Base-by-base conservation (phyloP, 176 grass and related monocot species). In the Dactylis glomerata region DNA sequence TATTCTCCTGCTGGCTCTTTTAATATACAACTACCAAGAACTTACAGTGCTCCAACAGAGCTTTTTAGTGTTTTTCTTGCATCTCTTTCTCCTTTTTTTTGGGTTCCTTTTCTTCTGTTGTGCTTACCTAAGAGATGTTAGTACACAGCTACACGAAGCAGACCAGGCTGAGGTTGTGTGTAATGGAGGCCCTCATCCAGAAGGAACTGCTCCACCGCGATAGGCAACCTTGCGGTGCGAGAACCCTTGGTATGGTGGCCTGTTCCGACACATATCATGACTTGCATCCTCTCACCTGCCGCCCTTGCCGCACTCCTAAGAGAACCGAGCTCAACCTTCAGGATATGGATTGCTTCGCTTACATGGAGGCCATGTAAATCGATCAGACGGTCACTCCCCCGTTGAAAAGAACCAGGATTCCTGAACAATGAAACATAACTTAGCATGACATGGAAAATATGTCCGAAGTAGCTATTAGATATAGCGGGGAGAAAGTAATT, bases 221-320 rank as follows among this genome's bases (percentile, higher is more conserved):
- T 92, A 1, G 93, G 93, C 66, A 99, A 84, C 89, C 96, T 94
- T 13, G 89, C 91, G 4, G 91, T 96, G 45, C 93, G 93, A 27
- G 91, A 90, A 15, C 93, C 96, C 89, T 94, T 99, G 62, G 96
- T 99, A 41, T 99, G 96, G 79, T 99, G 96, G 17, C 96, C 96
- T 54, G 93, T 99, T 32, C 96, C 96, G 2, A 99, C 93, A 15
- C 93, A 96, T 42, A 99, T 66, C 87, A 99, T 91, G 67, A 92
- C 86, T 27, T 92, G 91, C 83, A 92, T 74, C 71, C 91, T 92
- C 88, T 94, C 90, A 17, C 96, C 89, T 17, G 93, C 55, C 16
- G 89, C 87, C 58, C 88, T 90, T 0, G 89, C 91, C 1, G 86
- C 65, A 32, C 28, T 76, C 90, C 82, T 99, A 81, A 95, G 81